Base-by-base conservation (phyloP, 1,139 yeast genomes). In the Geotrichum restrictum region DNA sequence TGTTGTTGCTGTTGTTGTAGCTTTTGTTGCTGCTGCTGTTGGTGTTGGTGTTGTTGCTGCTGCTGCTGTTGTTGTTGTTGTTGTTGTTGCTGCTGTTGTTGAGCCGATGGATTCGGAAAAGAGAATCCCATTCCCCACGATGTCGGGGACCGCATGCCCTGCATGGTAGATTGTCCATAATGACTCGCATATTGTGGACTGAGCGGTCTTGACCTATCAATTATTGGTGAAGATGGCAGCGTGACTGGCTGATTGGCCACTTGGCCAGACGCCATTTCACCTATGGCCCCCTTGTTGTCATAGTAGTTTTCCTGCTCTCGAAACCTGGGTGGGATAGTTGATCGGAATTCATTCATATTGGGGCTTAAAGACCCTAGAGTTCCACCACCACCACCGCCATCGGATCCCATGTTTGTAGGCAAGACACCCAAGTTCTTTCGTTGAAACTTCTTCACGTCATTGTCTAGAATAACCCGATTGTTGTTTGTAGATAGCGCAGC, bases 401-500 rank as follows among this genome's bases (percentile, higher is more conserved):
- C n/a, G 7, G 32, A 29, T 14, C 36, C 36, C 4, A 11, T 14
- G 36, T 11, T 33, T 13, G 36, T 6, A 4, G 36, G 16, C 36
- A 14, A 11, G 3, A 33, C 16, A n/a, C 11, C 11, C n/a, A 11
- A 4, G 31, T 50, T 31, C 11, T 44, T 18, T n/a, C 45, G 47
- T 3, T 38, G 32, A 36, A 19, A 36, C 22, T 36, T 45, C 31
- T 34, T 45, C 27, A 16, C 34, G 14, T 39, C 45, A 31, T 54
- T 57, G 5, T 24, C 29, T 24, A 24, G 8, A 24, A 24, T 8
- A 8, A 24, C 8, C 8, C 29, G 29, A 8, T 24, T 24, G 49
- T 54, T 60, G 19, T 59, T 62, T 3, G 72, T 68, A 45, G 64
- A 62, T 48, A 69, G 56, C n/a, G 72, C 72, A 0, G 73, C 71